phyloP scores from a whole-genome alignment of 106 monocot species.

The Chionographis japonica region DNA sequence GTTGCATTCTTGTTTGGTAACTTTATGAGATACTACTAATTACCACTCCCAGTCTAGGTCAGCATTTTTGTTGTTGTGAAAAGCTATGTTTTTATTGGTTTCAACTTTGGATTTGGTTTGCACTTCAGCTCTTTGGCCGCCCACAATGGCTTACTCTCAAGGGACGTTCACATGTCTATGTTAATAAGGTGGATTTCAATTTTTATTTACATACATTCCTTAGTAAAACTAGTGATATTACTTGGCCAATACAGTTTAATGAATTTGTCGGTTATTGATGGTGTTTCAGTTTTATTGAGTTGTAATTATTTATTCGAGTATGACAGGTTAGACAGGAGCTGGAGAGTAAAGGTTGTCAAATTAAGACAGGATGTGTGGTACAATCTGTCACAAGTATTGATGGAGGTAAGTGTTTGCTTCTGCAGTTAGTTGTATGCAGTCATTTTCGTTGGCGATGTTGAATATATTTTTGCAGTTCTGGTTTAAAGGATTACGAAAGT shows the following conservation, averaged over 20 bases:
- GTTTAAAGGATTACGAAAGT: too few relatives aligned
- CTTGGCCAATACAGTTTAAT: background rate
- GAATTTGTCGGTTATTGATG: background rate
- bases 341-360: slow-evolving; percentile 64
- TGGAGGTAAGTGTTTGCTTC: slow-evolving; percentile 36
- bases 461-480: too few relatives aligned
- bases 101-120: background rate
- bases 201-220: background rate
- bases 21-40: background rate
- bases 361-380: slow-evolving; percentile 63
- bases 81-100: background rate
- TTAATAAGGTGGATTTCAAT: slow-evolving; percentile 46
- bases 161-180: slow-evolving; percentile 64
- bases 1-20: background rate
- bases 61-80: background rate
- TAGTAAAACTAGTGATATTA: background rate
- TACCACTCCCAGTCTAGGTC: background rate
- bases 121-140: slow-evolving; percentile 73
- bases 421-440: background rate
- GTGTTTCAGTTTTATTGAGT: background rate
- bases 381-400: slow-evolving; percentile 51
- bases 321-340: slow-evolving; percentile 69
- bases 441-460: background rate
- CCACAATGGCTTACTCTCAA: slow-evolving; percentile 94
- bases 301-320: background rate